Base-by-base conservation (phyloP, 1,284 basidiomycete genomes). In the Nidula niveotomentosa region DNA sequence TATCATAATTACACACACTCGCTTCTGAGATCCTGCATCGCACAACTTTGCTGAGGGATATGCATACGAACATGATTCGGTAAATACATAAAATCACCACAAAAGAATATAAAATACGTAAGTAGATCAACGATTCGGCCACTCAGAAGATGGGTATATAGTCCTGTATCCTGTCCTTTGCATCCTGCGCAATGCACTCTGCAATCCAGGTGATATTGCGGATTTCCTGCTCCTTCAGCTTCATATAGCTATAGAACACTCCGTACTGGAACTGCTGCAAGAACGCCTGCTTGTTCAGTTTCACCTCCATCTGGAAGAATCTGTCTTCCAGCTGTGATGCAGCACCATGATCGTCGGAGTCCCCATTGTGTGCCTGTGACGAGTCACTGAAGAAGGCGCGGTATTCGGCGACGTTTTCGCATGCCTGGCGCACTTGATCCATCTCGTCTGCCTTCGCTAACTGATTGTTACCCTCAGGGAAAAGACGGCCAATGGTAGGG, bases 201-300 rank as follows among this genome's bases (percentile, higher is more conserved):
- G 94, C 93, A 72, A 98, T 96, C 96, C 96, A 98, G 36, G 94
- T 96, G 66, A 99, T 73, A 68, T 94, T 98, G 63, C 97, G 79
- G 60, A 99, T 96, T 78, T 99, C 97, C 78, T 99, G 97, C 78
- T 99, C 97, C 81, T 99, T 99, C 70, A 99, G 79, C 77, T 97
- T 98, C 74, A 96, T 81, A 67, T 95, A 96, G 66, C 88, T 89
- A 70, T 96, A 98, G 71, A 98, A 98, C 39, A 96, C 86, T 36
- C 89, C 91, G 65, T 90, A 90, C 71, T 96, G 93, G 80, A 96
- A 96, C 76, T 97, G 95, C 74, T 96, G 95, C 67, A 98, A 71
- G 79, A 97, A 98, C 37, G 92, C 86, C 63, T 88, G 84, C 77
- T 96, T 96, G 81, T 98, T 98, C 60, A 96, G 75, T 62, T 93